Conservation (phyloP, 768 basidiomycete genomes). For the Tulasnella calospora region DNA sequence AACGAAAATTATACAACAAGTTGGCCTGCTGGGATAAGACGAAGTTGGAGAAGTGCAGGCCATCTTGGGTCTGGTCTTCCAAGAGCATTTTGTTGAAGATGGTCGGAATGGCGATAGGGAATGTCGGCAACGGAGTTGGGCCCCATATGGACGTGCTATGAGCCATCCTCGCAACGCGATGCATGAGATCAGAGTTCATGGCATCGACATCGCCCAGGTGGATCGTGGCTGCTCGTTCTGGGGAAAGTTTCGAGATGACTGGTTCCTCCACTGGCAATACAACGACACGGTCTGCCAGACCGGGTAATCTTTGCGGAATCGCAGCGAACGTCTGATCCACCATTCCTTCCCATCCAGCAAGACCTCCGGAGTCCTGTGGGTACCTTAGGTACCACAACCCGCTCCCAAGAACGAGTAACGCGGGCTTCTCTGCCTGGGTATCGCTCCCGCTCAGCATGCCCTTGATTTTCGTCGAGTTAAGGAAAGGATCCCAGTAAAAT, state of each 20-base stretch:
- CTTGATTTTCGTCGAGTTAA: constrained; percentile 60
- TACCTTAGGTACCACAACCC: constrained; percentile 89
- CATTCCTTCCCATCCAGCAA: constrained; percentile 70
- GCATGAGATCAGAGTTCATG: constrained; percentile 82
- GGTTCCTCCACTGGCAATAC: constrained; percentile 74
- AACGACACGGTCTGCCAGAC: constrained; percentile 66
- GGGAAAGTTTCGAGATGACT: constrained; percentile 58
- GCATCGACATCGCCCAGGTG: constrained; percentile 75
- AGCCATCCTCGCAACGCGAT: constrained; percentile 46
- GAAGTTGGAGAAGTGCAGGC: constrained; percentile 68
- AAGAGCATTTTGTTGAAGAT: constrained; percentile 80
- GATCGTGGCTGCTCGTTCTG: constrained; percentile 62
- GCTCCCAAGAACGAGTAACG: constrained; percentile 74
- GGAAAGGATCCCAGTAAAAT: constrained; percentile 75
- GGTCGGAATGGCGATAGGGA: constrained; percentile 56
- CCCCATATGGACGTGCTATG: constrained; percentile 37
- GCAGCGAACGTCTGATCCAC: constrained; percentile 60
- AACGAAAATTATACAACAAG: constrained; percentile 71
- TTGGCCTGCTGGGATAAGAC: constrained; percentile 66
- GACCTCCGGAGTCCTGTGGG: constrained; percentile 61
- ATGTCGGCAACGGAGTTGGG: constrained; percentile 31
- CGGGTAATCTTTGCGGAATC: constrained; percentile 39
- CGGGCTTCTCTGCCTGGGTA: constrained; percentile 39
- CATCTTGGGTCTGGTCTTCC: constrained; percentile 71
- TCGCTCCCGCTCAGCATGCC: constrained; percentile 39